A percentile compares a stretch with the other conserved stretches of the same genome.
phyloP scores from a whole-genome alignment of 2,329 filamentous ascomycete genomes.

The Alternaria gansuensis region DNA sequence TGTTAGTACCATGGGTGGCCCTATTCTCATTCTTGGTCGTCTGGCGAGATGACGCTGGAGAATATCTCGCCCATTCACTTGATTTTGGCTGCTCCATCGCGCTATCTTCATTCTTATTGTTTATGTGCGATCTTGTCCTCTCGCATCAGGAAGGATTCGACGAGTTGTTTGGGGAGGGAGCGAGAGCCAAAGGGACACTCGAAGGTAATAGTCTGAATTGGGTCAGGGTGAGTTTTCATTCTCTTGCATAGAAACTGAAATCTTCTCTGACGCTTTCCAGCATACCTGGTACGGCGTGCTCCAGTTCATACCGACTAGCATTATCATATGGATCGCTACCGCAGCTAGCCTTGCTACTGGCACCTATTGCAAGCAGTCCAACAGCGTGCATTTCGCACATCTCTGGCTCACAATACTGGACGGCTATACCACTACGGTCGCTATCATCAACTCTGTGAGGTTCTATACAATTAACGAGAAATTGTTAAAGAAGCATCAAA shows the following conservation, averaged over 20 bases:
- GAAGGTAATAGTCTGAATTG: conserved; percentile 32
- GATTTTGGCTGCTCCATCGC: conserved; percentile 46
- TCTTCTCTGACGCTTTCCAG: conserved; percentile 20
- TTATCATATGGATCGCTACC: conserved; percentile 44
- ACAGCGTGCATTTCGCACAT: conserved; percentile 42
- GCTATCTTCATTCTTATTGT: conserved; percentile 40
- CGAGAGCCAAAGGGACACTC: conserved; percentile 23
- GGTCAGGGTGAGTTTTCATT: conserved; percentile 33
- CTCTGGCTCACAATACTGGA: conserved; percentile 45
- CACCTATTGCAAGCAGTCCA: conserved; percentile 43
- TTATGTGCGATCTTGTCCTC: conserved; percentile 47
- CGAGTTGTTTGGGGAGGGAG: conserved; percentile 38
- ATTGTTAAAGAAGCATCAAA: conserved; percentile 34
- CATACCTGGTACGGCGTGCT: conserved; percentile 44
- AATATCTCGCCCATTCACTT: conserved; percentile 32
- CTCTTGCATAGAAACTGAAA: neutral
- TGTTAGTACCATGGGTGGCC: conserved; percentile 40
- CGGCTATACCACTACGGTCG: conserved; percentile 28
- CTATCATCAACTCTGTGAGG: conserved; percentile 34
- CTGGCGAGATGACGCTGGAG: conserved; percentile 28
- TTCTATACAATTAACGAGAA: conserved; percentile 39
- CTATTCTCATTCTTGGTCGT: conserved; percentile 39
- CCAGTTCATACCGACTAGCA: conserved; percentile 43
- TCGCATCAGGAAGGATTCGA: conserved; percentile 40
- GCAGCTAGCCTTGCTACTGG: conserved; percentile 34